Evolutionary conservation across 2,329 filamentous ascomycete genomes (phyloP).

Genomic region (Fusarium xylarioides): DNA sequence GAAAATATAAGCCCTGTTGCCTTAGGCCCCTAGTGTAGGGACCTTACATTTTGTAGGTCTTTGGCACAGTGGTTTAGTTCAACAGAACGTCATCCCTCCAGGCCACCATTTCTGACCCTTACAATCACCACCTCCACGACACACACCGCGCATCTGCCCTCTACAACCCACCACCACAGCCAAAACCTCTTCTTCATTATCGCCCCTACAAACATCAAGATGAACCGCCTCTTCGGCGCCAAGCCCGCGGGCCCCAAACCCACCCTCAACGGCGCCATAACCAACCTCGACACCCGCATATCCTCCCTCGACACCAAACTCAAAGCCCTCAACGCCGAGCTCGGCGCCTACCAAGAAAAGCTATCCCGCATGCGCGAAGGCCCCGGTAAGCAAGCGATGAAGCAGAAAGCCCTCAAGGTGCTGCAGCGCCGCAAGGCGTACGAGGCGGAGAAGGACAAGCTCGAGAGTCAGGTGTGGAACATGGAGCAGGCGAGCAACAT

Average conservation of each 20-base stretch:
- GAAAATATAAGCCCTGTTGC: too few relatives aligned
- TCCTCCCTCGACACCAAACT: constrained; percentile 94
- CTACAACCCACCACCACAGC: neutral
- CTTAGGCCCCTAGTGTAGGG: too few relatives aligned
- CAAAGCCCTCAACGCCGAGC: constrained; percentile 88
- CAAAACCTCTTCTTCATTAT: neutral
- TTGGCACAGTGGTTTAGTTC: too few relatives aligned
- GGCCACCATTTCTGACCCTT: constrained; percentile 28
- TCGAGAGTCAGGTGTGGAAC: constrained; percentile 96
- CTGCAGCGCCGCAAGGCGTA: constrained; percentile 94
- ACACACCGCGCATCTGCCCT: neutral
- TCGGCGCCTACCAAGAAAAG: constrained; percentile 86
- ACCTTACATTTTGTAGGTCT: too few relatives aligned
- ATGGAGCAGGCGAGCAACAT: constrained; percentile 99
- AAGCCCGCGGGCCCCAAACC: constrained; percentile 90
- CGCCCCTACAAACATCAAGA: constrained; percentile 52
- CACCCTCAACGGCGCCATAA: constrained; percentile 83
- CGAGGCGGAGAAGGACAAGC: constrained; percentile 92
- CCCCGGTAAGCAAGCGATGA: constrained; percentile 90
- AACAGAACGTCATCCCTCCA: constrained; percentile 42
- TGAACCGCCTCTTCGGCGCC: constrained; percentile 96
- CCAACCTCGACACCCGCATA: constrained; percentile 85
- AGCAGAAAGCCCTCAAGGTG: constrained; percentile 93
- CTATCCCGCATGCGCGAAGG: constrained; percentile 94
- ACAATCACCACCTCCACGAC: neutral